Conservation (phyloP, 2,329 filamentous ascomycete species). For the Monosporascus sp. region DNA sequence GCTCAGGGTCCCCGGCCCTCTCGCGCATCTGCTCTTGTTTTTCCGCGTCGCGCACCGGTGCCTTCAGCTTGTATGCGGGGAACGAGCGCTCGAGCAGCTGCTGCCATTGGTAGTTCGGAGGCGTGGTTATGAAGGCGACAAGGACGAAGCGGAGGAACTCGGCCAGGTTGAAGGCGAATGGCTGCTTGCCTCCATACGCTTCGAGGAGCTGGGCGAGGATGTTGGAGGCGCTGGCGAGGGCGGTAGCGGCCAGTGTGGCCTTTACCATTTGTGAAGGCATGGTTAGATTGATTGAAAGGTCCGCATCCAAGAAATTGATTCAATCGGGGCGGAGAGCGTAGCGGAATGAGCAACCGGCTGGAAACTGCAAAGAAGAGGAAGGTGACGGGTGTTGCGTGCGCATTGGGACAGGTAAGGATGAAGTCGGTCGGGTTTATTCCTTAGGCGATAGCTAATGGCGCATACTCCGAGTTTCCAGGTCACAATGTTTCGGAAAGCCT, state of each 20-base stretch:
- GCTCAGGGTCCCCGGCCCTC: slow-evolving; percentile 7
- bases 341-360: not conserved
- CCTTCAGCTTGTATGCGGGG: slow-evolving; percentile 35
- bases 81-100: slow-evolving; percentile 48
- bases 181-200: slow-evolving; percentile 37
- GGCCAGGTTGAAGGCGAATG: slow-evolving; percentile 40
- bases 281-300: slow-evolving; percentile 5
- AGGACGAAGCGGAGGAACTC: slow-evolving; percentile 50
- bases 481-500: too few species aligned
- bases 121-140: slow-evolving; percentile 47
- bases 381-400: too few species aligned
- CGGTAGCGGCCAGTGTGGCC: slow-evolving; percentile 48
- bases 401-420: too few species aligned
- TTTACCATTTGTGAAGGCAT: slow-evolving; percentile 47
- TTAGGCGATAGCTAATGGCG: too few species aligned
- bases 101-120: slow-evolving; percentile 56
- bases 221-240: slow-evolving; percentile 49
- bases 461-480: too few species aligned
- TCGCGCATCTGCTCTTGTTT: slow-evolving; percentile 12
- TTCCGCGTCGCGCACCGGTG: slow-evolving; percentile 20
- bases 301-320: not conserved
- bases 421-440: too few species aligned
- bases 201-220: slow-evolving; percentile 49
- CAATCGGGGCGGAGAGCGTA: too few species aligned
- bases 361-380: too few species aligned